Evolutionary conservation across 78 protist species (phyloP).

Genomic region (Goniomonas avonlea): DNA sequence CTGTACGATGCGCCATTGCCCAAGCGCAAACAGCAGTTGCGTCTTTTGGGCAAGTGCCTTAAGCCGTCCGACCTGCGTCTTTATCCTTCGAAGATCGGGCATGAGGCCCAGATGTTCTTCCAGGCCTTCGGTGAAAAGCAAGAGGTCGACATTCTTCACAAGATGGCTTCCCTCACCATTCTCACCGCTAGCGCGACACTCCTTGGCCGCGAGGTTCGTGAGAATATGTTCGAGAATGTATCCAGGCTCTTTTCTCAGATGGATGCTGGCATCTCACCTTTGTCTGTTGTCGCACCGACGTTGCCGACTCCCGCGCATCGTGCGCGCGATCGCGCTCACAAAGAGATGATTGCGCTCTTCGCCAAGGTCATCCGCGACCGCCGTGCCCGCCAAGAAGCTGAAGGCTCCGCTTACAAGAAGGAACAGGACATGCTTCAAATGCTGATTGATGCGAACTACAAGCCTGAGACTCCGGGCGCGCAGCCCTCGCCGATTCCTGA

Average conservation of each 20-base stretch:
- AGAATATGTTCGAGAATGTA: neutral
- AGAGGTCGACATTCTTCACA: slow-evolving; percentile 39
- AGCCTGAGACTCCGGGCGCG: too few relatives aligned
- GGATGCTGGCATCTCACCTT: slow-evolving; percentile 69
- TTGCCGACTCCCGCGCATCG: slow-evolving; percentile 62
- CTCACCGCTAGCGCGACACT: slow-evolving; percentile 79
- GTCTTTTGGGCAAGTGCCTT: neutral
- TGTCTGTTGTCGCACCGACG: slow-evolving; percentile 23
- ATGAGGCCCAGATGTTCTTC: neutral
- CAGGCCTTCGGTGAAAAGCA: neutral
- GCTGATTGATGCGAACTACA: slow-evolving; percentile 59
- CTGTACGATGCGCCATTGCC: neutral
- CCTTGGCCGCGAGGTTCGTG: slow-evolving; percentile 38
- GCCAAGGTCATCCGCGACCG: slow-evolving; percentile 42
- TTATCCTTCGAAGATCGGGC: neutral
- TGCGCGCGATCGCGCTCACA: slow-evolving; percentile 64
- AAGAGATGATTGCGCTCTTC: slow-evolving; percentile 48
- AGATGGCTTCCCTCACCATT: slow-evolving; percentile 59
- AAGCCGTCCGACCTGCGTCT: neutral
- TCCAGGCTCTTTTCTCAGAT: slow-evolving; percentile 31
- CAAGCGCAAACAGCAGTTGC: neutral
- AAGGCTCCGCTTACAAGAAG: too few relatives aligned
- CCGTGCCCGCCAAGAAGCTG: slow-evolving; percentile 7
- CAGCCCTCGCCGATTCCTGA: neutral
- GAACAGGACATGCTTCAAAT: slow-evolving; percentile 48